Base-by-base conservation (phyloP, 768 basidiomycete species). In the Cystobasidium ongulense region DNA sequence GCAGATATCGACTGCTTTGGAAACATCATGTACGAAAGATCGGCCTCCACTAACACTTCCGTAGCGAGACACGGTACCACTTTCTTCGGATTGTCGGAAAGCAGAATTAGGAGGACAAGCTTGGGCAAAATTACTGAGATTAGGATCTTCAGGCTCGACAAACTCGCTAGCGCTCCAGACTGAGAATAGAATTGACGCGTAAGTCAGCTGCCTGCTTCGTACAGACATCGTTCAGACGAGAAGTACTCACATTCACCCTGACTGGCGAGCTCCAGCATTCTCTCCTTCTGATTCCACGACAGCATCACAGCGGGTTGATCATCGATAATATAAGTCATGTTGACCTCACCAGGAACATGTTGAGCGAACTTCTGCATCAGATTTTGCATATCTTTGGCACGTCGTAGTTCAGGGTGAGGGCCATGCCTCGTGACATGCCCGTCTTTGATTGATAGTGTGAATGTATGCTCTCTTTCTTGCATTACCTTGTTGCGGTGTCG, bases 81-180 rank as follows among this genome's bases (percentile, higher is more conserved):
- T 76, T 2, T 77, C 71, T 61, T 79, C 77, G 1, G 76, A 72
- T 3, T 76, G 77, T 7, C 78, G 76, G 13, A 77, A 64, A 11
- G 76, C 76, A n/a, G 78, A 79, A 73, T 76, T 76, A 35, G 76
- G 76, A 3, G 78, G 75, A 63, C 78, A 79, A 18, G 78, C 77
- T 23, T 75, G 72, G 8, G 78, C 78, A 41, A 78, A 79, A 75
- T 79, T 78, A 54, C 76, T 75, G 8, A 79, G 63, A 66, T 8
- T 39, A 1, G 66, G 53, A n/a, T 78, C 76, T 63, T 78, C 78
- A 17, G 63, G 61, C 29, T 78, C 77, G 43, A 77, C 67, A 63
- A 74, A 79, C 33, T 79, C 78, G 35, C 77, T 77, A 0, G 77
- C 75, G 17, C 78, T 76, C 54, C 72, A 78, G 71, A 77, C 78